Conservation (phyloP, 73 alveolate genomes). For the Halteria grandinella region DNA sequence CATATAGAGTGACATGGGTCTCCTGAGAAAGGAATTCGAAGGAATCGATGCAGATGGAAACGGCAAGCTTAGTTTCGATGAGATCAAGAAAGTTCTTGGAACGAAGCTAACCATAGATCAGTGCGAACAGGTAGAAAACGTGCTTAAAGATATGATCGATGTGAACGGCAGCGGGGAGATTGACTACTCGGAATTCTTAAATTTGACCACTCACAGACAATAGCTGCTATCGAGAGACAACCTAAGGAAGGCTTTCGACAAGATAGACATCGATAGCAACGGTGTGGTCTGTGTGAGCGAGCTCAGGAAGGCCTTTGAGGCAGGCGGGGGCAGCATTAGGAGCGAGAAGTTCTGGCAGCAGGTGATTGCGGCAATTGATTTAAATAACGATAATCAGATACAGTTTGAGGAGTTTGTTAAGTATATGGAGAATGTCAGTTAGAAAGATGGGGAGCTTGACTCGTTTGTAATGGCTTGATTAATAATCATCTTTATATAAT, state of each 20-base stretch:
- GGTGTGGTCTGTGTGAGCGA: not conserved
- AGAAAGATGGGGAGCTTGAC: not conserved
- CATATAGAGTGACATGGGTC: not conserved
- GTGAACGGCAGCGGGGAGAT: not conserved
- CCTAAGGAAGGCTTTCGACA: not conserved
- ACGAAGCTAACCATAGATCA: too few relatives aligned
- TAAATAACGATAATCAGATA: not conserved
- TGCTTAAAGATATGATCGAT: not conserved
- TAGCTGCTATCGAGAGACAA: not conserved
- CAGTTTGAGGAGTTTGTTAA: not conserved
- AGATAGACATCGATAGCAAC: not conserved
- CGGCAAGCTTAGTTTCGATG: slow-evolving; percentile 1
- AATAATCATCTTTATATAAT: too few relatives aligned
- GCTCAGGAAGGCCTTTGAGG: not conserved
- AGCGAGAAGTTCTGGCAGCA: too few relatives aligned
- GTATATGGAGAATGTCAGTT: not conserved
- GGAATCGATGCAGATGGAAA: not conserved
- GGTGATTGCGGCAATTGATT: not conserved
- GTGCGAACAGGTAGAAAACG: too few relatives aligned
- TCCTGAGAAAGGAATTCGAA: not conserved
- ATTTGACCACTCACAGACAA: not conserved
- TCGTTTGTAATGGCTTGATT: too few relatives aligned
- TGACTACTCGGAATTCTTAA: not conserved
- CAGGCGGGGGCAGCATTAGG: not conserved
- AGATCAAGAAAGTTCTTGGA: not conserved